Evolutionary conservation across 768 basidiomycete species (phyloP).

Genomic region (Lentinula guzmanii): DNA sequence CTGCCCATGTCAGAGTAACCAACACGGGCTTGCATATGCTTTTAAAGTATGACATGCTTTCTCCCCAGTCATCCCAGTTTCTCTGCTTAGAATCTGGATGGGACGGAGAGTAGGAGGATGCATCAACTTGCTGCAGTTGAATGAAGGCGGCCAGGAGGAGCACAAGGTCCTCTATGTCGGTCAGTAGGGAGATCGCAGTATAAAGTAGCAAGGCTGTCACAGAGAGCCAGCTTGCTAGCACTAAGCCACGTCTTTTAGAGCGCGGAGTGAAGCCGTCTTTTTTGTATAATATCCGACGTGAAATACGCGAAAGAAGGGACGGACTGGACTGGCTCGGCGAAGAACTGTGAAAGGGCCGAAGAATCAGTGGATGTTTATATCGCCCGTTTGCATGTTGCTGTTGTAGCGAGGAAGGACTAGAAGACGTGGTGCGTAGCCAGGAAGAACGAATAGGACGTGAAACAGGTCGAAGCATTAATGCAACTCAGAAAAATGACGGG

Average conservation of each 20-base stretch:
- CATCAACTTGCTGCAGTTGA: background rate
- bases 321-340: background rate
- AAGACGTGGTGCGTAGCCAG: background rate
- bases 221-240: background rate
- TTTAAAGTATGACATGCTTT: background rate
- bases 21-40: background rate
- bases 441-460: background rate
- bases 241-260: background rate
- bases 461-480: background rate
- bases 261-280: background rate
- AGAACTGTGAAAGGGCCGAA: background rate
- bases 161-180: background rate
- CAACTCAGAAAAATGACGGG: background rate
- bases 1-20: background rate
- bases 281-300: background rate
- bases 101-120: background rate
- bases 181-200: background rate
- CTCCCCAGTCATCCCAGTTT: background rate
- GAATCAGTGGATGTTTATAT: background rate
- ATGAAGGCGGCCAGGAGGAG: constrained; percentile 1
- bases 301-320: background rate
- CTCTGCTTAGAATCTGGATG: background rate
- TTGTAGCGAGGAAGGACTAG: background rate
- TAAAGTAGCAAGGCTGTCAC: background rate
- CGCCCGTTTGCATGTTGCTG: too few species aligned